Evolutionary conservation across 1,139 yeast genomes (phyloP).

Genomic region (Taphrina sp.): DNA sequence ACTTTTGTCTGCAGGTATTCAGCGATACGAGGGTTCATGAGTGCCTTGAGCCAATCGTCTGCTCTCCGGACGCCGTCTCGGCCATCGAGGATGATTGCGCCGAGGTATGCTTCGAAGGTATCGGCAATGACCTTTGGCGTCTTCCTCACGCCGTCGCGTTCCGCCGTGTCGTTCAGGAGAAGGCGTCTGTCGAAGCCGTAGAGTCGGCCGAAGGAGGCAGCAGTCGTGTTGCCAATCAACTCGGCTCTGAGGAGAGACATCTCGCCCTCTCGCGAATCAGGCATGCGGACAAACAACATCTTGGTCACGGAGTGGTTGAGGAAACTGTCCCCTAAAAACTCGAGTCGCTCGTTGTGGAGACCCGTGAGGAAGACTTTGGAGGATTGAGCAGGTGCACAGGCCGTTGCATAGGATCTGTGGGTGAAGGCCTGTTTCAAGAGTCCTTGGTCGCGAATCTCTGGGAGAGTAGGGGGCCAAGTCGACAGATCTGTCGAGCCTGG

Average conservation of each 20-base stretch:
- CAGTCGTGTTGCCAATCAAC: conserved; percentile 69
- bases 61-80: conserved; percentile 46
- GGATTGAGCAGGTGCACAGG: conserved; percentile 25
- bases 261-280: conserved; percentile 76
- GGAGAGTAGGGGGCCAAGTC: conserved; percentile 61
- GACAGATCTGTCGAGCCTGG: background rate
- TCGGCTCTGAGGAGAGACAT: conserved; percentile 68
- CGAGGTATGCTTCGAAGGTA: conserved; percentile 86
- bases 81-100: conserved; percentile 68
- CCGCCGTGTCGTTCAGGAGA: conserved; percentile 51
- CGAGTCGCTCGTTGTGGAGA: conserved; percentile 82
- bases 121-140: conserved; percentile 62
- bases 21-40: conserved; percentile 57
- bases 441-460: conserved; percentile 59
- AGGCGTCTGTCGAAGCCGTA: conserved; percentile 70
- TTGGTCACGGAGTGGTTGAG: conserved; percentile 70
- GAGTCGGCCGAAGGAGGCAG: conserved; percentile 65
- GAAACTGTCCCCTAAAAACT: conserved; percentile 89
- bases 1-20: conserved; percentile 43
- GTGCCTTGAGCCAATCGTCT: conserved; percentile 57
- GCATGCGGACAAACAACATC: conserved; percentile 63
- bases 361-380: conserved; percentile 21
- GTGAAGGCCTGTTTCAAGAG: conserved; percentile 72
- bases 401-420: conserved; percentile 65
- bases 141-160: conserved; percentile 36